Percentiles rank a stretch among this genome's conserved stretches.
phyloP scores from a whole-genome alignment of 1,284 basidiomycete genomes.

The Naganishia albida region DNA sequence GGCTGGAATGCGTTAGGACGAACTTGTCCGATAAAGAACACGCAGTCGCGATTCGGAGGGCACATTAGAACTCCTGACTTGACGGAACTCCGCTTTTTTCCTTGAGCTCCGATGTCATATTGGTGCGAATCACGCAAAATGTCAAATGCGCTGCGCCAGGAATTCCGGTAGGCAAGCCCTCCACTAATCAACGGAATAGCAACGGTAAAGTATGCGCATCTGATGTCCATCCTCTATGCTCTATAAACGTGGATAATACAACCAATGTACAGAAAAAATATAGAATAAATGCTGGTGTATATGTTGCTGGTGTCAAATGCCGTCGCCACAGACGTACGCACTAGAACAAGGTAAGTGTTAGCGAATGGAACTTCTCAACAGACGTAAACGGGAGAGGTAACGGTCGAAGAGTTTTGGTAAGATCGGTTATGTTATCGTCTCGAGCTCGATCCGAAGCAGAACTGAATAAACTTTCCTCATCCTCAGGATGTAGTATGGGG shows the following conservation, averaged over 20 bases:
- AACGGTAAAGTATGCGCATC: no score
- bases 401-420: not conserved
- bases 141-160: no score
- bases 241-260: not conserved
- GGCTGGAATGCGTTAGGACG: no score
- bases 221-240: conserved; percentile 3
- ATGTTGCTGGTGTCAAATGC: not conserved
- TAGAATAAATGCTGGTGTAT: not conserved
- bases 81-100: no score
- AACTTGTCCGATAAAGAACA: no score
- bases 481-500: not conserved
- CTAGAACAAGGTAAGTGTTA: not conserved
- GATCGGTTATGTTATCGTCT: not conserved
- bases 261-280: not conserved
- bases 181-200: no score
- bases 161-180: no score
- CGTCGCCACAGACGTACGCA: not conserved
- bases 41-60: no score
- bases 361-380: not conserved
- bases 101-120: no score
- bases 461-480: not conserved
- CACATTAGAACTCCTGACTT: no score
- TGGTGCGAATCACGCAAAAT: no score
- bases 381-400: not conserved
- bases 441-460: conserved; percentile 2